Conservation (phyloP, 148 eudicot species). For the Vaccinium macrocarpon region DNA sequence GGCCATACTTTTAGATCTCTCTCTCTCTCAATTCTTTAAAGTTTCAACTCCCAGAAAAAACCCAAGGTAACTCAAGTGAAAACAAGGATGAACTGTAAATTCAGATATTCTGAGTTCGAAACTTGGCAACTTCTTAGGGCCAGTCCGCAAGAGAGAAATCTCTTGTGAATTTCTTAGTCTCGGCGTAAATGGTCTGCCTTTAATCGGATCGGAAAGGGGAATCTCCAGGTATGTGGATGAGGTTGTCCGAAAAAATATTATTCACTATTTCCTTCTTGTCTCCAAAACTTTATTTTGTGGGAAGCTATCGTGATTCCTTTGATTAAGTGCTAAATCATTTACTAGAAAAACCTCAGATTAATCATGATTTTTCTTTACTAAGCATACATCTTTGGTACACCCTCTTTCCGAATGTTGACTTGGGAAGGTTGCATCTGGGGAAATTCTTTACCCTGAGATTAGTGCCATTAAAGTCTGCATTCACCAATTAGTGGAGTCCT, state of each 20-base stretch:
- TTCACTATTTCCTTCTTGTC: not conserved
- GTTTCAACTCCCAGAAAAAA: too few relatives aligned
- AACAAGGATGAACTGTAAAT: too few relatives aligned
- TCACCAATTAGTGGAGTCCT: too few relatives aligned
- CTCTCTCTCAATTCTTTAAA: not conserved
- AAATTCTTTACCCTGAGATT: not conserved
- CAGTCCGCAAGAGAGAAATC: too few relatives aligned
- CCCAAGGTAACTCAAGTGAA: too few relatives aligned
- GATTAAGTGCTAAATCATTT: not conserved
- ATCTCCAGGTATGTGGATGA: too few relatives aligned
- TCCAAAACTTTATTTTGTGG: not conserved
- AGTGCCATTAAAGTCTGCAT: not conserved
- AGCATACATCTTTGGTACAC: not conserved
- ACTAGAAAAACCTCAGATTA: not conserved
- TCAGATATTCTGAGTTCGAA: too few relatives aligned
- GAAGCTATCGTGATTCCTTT: not conserved
- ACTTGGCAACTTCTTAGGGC: too few relatives aligned
- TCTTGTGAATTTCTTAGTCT: too few relatives aligned
- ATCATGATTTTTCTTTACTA: not conserved
- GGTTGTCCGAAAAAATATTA: not conserved
- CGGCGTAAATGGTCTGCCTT: too few relatives aligned
- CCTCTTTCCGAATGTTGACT: not conserved
- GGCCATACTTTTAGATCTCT: not conserved
- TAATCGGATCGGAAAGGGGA: too few relatives aligned
- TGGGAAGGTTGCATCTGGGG: constrained; percentile 3